These are phyloP conservation scores for Dionaea muscipula DNA, from an alignment of 179 eudicot species.

Conservation along the genomic window DNA sequence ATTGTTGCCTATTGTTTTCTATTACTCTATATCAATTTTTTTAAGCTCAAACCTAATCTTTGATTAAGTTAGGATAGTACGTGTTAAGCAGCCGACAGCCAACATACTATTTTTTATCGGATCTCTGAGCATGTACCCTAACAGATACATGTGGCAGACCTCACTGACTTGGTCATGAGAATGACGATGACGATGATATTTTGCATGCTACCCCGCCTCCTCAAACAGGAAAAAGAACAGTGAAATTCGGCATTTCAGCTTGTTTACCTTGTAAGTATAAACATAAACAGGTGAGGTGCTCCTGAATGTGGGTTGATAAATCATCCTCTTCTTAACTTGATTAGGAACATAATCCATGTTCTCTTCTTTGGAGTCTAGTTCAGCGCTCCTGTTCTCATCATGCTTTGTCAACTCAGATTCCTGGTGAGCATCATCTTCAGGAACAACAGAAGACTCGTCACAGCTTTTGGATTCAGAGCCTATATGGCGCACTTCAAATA, in stretches of 20 bases:
- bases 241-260: not conserved
- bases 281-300: slow-evolving; percentile 44
- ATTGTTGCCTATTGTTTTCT: too few species aligned
- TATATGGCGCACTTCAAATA: slow-evolving; percentile 59
- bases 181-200: too few species aligned
- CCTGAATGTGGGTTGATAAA: slow-evolving; percentile 13
- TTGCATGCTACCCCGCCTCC: too few species aligned
- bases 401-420: slow-evolving; percentile 22
- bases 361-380: slow-evolving; percentile 26
- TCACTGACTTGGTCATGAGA: too few species aligned
- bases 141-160: too few species aligned
- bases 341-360: slow-evolving; percentile 17
- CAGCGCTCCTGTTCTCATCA: slow-evolving; percentile 22
- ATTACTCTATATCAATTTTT: too few species aligned
- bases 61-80: too few species aligned
- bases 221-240: too few species aligned
- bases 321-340: slow-evolving; percentile 22
- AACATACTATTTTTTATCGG: too few species aligned
- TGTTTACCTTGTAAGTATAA: slow-evolving; percentile 45
- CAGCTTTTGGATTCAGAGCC: slow-evolving; percentile 36
- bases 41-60: too few species aligned
- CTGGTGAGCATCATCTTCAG: slow-evolving; percentile 21
- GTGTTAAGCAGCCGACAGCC: too few species aligned
- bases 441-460: slow-evolving; percentile 16
- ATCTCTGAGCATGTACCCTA: too few species aligned